Evolutionary conservation across 1,139 yeast species (phyloP), one percentile per base, ranked within the genome.

Genomic region (Groenewaldozyma auringiensis): DNA sequence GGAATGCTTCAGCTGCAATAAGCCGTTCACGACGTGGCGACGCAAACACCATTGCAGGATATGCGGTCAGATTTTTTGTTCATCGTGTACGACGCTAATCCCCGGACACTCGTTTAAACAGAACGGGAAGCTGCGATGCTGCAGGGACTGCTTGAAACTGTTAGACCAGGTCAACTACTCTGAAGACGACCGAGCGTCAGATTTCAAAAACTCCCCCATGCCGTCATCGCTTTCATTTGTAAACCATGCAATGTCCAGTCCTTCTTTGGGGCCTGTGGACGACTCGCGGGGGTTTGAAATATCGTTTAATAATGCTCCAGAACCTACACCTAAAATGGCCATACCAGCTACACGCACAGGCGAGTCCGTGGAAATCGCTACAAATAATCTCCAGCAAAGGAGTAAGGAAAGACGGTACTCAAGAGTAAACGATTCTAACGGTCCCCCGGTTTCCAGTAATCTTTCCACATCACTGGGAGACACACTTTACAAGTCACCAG

Each of bases 11-110:
- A 74, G 81, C 33, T 86, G 95, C 59, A 82, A 83, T 44, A 74
- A 78, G 47, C 76, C 79, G 0, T 86, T 86, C 59, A 44, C 46
- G 41, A 46, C 83, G 0, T 92, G 89, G 65, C 69, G 96, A 59
- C 72, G 98, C 54, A 85, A 86, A 54, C 98, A 92, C 62, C 98
- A 92, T 63, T 92, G 98, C 60, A 70, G 98, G 43, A 81, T 89
- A 43, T 92, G 98, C 65, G 97, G 97, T 2, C 96, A 89, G 62
- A 92, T 92, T 37, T 92, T 88, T 59, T 92, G 98, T 63, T 75
- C 86, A 29, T 74, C 76, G n/a, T 92, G 98, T 63, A 88, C 96
- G 0, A 67, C 78, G 2, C 75, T 87, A 53, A 79, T 88, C 11
- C 75, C 87, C 2, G 95, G 94, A 37, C 79, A 77, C 37, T 79